phyloP scores from a whole-genome alignment of 768 basidiomycete genomes.

The Calvatia gigantea region DNA sequence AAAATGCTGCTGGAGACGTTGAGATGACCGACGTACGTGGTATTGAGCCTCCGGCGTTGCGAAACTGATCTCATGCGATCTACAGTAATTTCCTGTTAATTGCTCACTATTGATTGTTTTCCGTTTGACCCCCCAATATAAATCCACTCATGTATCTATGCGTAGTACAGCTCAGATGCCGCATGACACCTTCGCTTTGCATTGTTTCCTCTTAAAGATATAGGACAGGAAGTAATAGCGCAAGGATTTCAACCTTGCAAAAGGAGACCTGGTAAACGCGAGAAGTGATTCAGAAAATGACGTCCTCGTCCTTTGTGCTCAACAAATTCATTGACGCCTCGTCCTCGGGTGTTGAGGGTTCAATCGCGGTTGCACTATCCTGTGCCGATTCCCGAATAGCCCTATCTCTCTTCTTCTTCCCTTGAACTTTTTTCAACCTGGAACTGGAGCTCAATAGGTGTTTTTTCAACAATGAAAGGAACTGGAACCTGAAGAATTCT shows the following conservation, averaged over 20 bases:
- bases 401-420: slow-evolving; percentile 90
- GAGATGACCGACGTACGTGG: slow-evolving; percentile 78
- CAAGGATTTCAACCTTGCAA: background rate
- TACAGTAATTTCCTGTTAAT: slow-evolving; percentile 31
- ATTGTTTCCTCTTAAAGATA: background rate
- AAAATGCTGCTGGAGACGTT: slow-evolving; percentile 56
- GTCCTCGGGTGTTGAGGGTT: slow-evolving; percentile 26
- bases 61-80: slow-evolving; percentile 14
- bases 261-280: slow-evolving; percentile 1
- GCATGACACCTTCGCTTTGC: slow-evolving; percentile 29
- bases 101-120: slow-evolving; percentile 20
- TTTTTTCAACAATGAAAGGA: background rate
- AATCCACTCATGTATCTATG: slow-evolving; percentile 71
- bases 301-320: slow-evolving; percentile 85
- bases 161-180: slow-evolving; percentile 53
- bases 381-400: slow-evolving; percentile 31
- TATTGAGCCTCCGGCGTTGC: background rate
- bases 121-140: slow-evolving; percentile 31
- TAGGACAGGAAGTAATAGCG: background rate
- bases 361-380: slow-evolving; percentile 27
- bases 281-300: slow-evolving; percentile 72
- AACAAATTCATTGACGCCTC: slow-evolving; percentile 53
- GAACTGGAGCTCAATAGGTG: background rate
- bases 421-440: slow-evolving; percentile 95
- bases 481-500: slow-evolving; percentile 79